phyloP scores from a whole-genome alignment of 495 filamentous ascomycete species.

The Daldinia decipiens region DNA sequence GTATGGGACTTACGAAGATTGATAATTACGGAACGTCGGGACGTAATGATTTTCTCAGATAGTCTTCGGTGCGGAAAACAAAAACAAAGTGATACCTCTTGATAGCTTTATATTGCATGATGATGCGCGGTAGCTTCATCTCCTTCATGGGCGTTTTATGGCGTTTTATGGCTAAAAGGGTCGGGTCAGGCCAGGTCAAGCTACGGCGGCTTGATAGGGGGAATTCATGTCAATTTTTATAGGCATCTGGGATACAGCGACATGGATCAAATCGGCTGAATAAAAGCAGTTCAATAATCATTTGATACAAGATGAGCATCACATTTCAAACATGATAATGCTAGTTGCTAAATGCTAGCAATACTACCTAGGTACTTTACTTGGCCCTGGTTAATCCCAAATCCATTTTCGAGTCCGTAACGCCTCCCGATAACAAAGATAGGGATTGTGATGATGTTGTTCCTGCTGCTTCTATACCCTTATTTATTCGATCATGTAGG shows the following conservation, averaged over 20 bases:
- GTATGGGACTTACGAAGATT: not conserved
- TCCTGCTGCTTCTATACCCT: not conserved
- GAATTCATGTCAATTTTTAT: conserved; percentile 30
- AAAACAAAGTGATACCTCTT: conserved; percentile 41
- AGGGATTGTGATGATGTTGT: not conserved
- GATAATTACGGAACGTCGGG: conserved; percentile 10
- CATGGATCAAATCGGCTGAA: not conserved
- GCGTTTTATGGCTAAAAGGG: conserved; percentile 43
- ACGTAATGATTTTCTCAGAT: conserved; percentile 28
- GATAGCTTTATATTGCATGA: conserved; percentile 33
- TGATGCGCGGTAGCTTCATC: conserved; percentile 35
- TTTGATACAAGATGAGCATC: not conserved
- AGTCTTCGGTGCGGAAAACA: conserved; percentile 34
- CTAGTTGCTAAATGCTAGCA: not conserved
- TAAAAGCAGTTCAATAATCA: not conserved
- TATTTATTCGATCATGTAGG: not conserved
- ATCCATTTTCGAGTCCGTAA: conserved; percentile 39
- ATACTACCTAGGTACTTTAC: not conserved
- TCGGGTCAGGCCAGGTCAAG: conserved; percentile 27
- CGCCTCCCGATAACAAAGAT: conserved; percentile 23
- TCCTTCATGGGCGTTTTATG: conserved; percentile 43
- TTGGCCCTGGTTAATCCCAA: conserved; percentile 3
- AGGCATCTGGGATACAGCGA: conserved; percentile 4
- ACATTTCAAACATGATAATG: not conserved
- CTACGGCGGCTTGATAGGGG: conserved; percentile 11